Evolutionary conservation across 2,329 filamentous ascomycete genomes (phyloP), one percentile per base, ranked within the genome.

Genomic region (Dactylonectria estremocensis): DNA sequence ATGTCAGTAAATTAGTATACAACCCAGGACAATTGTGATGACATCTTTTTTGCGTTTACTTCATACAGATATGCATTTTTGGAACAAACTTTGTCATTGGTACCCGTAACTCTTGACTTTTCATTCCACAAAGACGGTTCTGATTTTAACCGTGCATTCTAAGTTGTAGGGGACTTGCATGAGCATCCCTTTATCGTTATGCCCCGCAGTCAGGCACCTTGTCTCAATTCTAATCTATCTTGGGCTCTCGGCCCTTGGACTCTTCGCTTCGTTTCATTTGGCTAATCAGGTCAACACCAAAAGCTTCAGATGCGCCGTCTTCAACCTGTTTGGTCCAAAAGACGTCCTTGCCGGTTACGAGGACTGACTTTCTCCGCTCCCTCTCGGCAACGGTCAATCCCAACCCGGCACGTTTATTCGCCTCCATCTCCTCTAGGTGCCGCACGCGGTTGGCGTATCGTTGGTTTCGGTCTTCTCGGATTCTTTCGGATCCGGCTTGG

Each of bases 281-380:
- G 14, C 77, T 70, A 28, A 84, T 83, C 43, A 84, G 67, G 1
- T 71, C 71, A 3, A 79, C 64, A 0, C 80, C 83, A 5, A 76
- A 78, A 3, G 74, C 74, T 1, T 78, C 77, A 7, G 82, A 83
- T 22, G 74, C 71, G 0, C 81, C 83, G 1, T 80, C 80, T 10
- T 83, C 79, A 2, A 83, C 72, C 66, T 85, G 83, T 60, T 78
- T 83, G 9, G 80, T 84, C 80, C 82, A 85, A 59, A 84, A 84
- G 0, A 69, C 71, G 22, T 82, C 80, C 13, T 73, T 71, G 7
- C 78, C 77, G 22, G 73, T 73, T 0, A 77, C 75, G 5, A 81
- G 68, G 1, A 82, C 76, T 1, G 77, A 84, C 68, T 80, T 81
- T 31, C 82, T 76, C 4, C 82, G 75, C 67, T 83, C 79, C 11